A percentile compares a stretch with the other conserved stretches of the same genome.
Conservation (phyloP, 305 asterid genomes). For the Fraxinus paxiana region DNA sequence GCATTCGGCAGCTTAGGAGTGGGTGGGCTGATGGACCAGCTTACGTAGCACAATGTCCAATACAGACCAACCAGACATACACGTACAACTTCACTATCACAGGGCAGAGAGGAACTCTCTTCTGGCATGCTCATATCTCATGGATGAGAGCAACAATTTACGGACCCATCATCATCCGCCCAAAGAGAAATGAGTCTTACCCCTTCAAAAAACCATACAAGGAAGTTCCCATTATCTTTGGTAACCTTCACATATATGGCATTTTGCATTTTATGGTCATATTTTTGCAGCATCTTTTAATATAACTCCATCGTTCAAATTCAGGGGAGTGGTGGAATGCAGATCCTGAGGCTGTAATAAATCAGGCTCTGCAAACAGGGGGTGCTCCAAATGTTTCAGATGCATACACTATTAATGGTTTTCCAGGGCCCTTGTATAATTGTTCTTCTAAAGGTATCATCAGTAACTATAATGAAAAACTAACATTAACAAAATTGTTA, state of each 20-base stretch:
- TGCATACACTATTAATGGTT: slow-evolving; percentile 61
- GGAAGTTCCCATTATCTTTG: slow-evolving; percentile 52
- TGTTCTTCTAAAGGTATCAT: slow-evolving; percentile 51
- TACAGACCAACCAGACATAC: slow-evolving; percentile 46
- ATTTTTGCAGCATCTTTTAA: neutral
- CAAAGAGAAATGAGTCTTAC: slow-evolving; percentile 39
- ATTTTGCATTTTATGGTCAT: neutral
- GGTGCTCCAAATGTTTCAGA: slow-evolving; percentile 56
- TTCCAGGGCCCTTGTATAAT: slow-evolving; percentile 55
- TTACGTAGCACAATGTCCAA: slow-evolving; percentile 53
- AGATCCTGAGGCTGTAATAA: slow-evolving; percentile 51
- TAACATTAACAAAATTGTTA: neutral
- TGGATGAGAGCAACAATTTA: slow-evolving; percentile 52
- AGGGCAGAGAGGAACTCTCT: slow-evolving; percentile 60
- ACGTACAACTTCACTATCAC: slow-evolving; percentile 55
- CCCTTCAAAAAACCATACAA: slow-evolving; percentile 59
- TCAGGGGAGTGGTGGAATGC: slow-evolving; percentile 69
- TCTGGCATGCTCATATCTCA: slow-evolving; percentile 60
- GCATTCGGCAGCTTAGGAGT: slow-evolving; percentile 49
- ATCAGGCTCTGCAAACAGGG: slow-evolving; percentile 57
- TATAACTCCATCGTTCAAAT: slow-evolving; percentile 1
- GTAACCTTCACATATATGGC: slow-evolving; percentile 16
- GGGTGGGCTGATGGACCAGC: slow-evolving; percentile 64
- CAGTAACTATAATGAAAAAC: neutral
- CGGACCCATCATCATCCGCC: slow-evolving; percentile 53